phyloP scores from a whole-genome alignment of 139 green algal species.

The Edaphochlamys debaryana region DNA sequence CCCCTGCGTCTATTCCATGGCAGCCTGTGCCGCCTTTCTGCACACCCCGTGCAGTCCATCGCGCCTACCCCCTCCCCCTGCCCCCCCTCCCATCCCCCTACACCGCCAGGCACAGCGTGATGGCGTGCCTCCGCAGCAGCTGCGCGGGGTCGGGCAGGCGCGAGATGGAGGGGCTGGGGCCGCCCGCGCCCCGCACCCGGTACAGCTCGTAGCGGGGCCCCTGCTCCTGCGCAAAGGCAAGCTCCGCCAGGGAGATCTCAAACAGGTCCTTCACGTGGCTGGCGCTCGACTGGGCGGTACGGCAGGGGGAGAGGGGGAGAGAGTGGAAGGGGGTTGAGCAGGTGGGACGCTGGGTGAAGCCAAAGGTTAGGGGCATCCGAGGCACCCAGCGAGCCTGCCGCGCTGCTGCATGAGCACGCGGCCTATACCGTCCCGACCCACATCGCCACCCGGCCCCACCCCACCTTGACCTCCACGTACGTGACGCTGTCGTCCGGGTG shows the following conservation, averaged over 20 bases:
- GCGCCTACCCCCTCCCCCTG: too few relatives aligned
- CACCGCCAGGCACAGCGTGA: constrained; percentile 5
- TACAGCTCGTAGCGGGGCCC: constrained; percentile 28
- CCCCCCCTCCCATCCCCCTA: background rate
- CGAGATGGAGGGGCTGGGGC: constrained; percentile 10
- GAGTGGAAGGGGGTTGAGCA: background rate
- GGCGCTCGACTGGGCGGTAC: constrained; percentile 1
- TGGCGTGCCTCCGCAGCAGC: background rate
- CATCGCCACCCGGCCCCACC: too few relatives aligned
- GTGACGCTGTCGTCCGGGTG: constrained; percentile 37
- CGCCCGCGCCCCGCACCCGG: constrained; percentile 31
- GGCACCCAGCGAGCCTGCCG: too few relatives aligned
- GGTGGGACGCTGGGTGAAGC: background rate
- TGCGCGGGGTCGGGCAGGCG: constrained; percentile 25
- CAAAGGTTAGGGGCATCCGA: background rate
- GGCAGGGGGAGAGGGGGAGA: background rate
- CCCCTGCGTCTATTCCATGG: too few relatives aligned
- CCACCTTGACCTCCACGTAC: constrained; percentile 50
- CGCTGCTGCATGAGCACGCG: too few relatives aligned
- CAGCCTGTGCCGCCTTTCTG: too few relatives aligned
- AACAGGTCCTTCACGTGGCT: constrained; percentile 38
- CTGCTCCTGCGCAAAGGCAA: constrained; percentile 28
- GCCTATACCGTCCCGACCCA: too few relatives aligned
- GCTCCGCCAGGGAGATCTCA: constrained; percentile 41
- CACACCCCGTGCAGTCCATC: too few relatives aligned